Conservation (phyloP, 306 rosid species). For the Trifolium subterraneum region DNA sequence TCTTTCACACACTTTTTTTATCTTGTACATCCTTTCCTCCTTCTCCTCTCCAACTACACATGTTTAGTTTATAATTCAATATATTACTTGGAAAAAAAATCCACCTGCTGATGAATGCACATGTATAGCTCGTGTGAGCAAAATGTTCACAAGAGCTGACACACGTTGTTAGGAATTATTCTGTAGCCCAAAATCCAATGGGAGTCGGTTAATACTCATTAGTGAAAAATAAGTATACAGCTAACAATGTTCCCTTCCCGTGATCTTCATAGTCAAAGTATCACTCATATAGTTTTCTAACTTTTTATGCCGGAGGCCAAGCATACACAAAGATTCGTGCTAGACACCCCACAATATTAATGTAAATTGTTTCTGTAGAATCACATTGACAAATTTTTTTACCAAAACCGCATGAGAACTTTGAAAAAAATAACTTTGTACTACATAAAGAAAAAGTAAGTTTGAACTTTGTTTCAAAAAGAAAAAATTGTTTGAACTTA, state of each 20-base stretch:
- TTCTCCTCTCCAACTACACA: too few species aligned
- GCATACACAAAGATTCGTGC: neutral
- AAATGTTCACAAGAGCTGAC: neutral
- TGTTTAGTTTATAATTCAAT: too few species aligned
- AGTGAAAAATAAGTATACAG: neutral
- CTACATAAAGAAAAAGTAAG: neutral
- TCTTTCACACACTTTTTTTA: too few species aligned
- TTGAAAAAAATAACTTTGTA: neutral
- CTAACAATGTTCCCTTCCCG: constrained; percentile 40
- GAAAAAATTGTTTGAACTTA: neutral
- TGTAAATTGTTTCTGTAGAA: neutral
- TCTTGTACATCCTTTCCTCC: too few species aligned
- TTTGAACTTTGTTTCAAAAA: neutral
- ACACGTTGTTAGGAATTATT: neutral
- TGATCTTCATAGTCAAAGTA: constrained; percentile 34
- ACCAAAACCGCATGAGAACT: neutral
- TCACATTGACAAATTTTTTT: neutral
- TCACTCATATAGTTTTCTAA: neutral
- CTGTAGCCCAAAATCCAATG: neutral
- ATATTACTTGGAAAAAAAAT: neutral
- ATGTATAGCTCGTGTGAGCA: neutral
- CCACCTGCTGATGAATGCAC: constrained; percentile 2
- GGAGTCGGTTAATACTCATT: neutral
- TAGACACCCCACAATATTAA: neutral
- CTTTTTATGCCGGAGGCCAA: neutral